Evolutionary conservation across 345 rosid genomes (phyloP).

Genomic region (Angophora floribunda): DNA sequence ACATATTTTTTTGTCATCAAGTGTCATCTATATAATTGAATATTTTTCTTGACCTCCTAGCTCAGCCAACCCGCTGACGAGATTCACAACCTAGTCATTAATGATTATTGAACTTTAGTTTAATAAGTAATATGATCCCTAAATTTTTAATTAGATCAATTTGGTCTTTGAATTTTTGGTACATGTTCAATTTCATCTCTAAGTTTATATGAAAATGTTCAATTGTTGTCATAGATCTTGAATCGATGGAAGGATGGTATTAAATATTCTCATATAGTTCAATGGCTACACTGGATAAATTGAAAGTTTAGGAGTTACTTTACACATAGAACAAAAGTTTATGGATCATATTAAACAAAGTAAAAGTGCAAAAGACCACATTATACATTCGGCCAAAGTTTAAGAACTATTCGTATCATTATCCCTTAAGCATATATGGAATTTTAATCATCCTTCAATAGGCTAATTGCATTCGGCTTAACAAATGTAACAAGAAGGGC

Average conservation of each 20-base stretch:
- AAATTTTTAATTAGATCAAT: too few relatives aligned
- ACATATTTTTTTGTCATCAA: background rate
- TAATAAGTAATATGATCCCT: fast-evolving
- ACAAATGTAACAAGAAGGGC: background rate
- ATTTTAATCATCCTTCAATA: background rate
- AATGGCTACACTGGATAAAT: fast-evolving
- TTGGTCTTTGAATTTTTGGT: fast-evolving
- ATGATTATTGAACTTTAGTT: background rate
- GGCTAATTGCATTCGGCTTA: background rate
- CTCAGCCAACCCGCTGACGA: background rate
- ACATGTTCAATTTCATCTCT: fast-evolving
- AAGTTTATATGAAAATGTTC: too few relatives aligned
- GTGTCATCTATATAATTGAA: background rate
- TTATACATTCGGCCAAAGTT: too few relatives aligned
- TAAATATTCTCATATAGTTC: too few relatives aligned
- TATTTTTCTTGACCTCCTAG: background rate
- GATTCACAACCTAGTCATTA: background rate
- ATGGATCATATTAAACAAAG: too few relatives aligned
- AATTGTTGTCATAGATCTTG: fast-evolving
- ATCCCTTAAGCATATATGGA: too few relatives aligned
- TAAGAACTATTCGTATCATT: fast-evolving
- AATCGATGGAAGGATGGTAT: too few relatives aligned
- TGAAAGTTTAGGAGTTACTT: background rate
- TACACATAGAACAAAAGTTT: too few relatives aligned
- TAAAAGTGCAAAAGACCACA: background rate